Base-by-base conservation (phyloP, 1,139 yeast species). In the Yamadazyma trypodendri region DNA sequence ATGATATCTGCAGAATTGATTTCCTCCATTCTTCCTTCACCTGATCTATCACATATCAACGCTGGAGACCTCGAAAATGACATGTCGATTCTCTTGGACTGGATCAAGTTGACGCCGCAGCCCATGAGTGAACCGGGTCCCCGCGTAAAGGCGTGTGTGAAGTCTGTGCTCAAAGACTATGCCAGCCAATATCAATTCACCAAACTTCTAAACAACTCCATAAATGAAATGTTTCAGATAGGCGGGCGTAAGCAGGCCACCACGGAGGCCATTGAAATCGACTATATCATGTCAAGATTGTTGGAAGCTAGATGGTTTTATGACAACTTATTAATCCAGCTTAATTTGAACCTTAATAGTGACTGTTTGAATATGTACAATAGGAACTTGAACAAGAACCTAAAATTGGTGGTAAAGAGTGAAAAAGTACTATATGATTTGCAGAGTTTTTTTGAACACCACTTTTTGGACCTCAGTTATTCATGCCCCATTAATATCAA, bases 41-140 rank as follows among this genome's bases (percentile, higher is more conserved):
- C 41, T 12, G 37, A 56, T 24, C 35, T 47, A 4, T 42, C 48
- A 14, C 45, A 50, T 31, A 32, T 46, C 10, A 20, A 27, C 15
- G 42, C 49, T 2, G 49, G 53, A 12, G 74, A 70, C 25, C 51
- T 63, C n/a, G 75, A 71, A 42, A 70, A 68, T 44, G 77, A 72
- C 43, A 54, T 69, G 10, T 60, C 61, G 24, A 55, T 63, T 28
- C 53, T 71, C 9, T 54, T 72, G 9, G 51, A 66, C 36, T 71
- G 74, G 73, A 54, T 71, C 24, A 52, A 52, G 36, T 38, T 46
- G 11, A n/a, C 24, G 8, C 51, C 51, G 9, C 38, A 31, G 24
- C 47, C 40, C 20, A 37, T 48, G 17, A 24, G 32, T 2, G 69
- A 64, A 23, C 72, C 75, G 0, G 54, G 68, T 13, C 64, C 59